phyloP scores from a whole-genome alignment of 768 basidiomycete genomes.

The Pluteus cervinus region DNA sequence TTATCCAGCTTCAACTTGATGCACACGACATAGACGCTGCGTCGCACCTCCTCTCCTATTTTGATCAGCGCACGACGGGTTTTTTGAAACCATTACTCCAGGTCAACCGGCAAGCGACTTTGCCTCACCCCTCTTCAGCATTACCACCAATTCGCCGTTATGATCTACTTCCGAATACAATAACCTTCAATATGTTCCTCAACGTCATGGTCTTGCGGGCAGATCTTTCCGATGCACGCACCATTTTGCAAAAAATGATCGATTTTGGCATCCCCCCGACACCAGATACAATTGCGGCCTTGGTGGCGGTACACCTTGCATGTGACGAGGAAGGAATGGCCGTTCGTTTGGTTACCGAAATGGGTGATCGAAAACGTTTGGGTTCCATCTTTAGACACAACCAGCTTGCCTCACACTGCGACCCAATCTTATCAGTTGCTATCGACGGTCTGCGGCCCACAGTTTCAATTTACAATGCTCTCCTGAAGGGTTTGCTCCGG shows the following conservation, averaged over 20 bases:
- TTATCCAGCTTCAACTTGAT: constrained; percentile 61
- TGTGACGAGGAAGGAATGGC: constrained; percentile 43
- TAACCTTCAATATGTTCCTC: constrained; percentile 61
- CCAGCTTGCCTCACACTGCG: constrained; percentile 5
- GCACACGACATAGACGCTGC: constrained; percentile 42
- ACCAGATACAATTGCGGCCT: constrained; percentile 39
- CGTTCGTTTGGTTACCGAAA: constrained; percentile 40
- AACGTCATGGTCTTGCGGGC: constrained; percentile 40
- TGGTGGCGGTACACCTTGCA: constrained; percentile 52
- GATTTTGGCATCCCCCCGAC: constrained; percentile 37
- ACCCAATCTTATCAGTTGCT: constrained; percentile 12
- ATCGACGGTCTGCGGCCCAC: constrained; percentile 28
- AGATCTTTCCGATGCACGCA: constrained; percentile 38
- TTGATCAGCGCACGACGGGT: constrained; percentile 23
- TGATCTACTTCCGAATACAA: constrained; percentile 39
- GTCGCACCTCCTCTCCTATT: constrained; percentile 41
- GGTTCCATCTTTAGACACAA: too few relatives aligned
- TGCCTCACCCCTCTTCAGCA: constrained; percentile 2
- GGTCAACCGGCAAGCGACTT: neutral
- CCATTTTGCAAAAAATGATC: constrained; percentile 43
- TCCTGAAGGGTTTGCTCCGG: constrained; percentile 45
- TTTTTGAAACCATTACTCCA: constrained; percentile 1
- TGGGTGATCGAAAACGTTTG: constrained; percentile 27
- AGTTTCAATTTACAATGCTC: constrained; percentile 53
- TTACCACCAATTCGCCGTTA: neutral